These are phyloP conservation scores for Lasiodiplodia sp. DNA, from an alignment of 2,329 filamentous ascomycete species.

Conservation along the genomic window DNA sequence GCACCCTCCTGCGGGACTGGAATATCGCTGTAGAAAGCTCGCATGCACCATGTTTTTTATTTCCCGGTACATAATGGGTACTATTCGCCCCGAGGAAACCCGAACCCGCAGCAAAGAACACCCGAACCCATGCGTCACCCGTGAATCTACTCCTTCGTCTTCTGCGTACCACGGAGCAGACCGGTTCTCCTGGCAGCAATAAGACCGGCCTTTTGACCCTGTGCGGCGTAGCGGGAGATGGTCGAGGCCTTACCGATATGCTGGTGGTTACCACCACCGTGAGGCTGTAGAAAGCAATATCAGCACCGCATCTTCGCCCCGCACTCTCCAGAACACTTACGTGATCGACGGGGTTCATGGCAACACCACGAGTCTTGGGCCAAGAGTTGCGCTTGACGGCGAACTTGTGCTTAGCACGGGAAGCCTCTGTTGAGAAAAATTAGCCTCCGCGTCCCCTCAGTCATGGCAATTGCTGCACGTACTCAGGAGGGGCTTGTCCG, in stretches of 20 bases:
- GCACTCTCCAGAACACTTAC: conserved; percentile 51
- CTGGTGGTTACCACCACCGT: conserved; percentile 94
- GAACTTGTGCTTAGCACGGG: conserved; percentile 99
- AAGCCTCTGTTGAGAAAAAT: conserved; percentile 76
- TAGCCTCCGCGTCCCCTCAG: conserved; percentile 43
- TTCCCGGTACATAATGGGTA: conserved; percentile 31
- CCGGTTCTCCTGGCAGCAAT: conserved; percentile 99
- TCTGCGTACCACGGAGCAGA: conserved; percentile 99
- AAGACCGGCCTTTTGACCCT: conserved; percentile 99
- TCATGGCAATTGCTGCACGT: conserved; percentile 49
- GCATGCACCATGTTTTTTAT: conserved; percentile 32
- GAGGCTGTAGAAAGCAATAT: conserved; percentile 49
- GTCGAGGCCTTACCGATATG: conserved; percentile 99
- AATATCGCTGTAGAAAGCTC: conserved; percentile 26
- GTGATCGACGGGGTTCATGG: conserved; percentile 99
- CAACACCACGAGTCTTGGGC: conserved; percentile 99
- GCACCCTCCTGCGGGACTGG: conserved; percentile 7
- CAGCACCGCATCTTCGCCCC: conserved; percentile 39
- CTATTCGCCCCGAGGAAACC: conserved; percentile 31
- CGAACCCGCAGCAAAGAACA: conserved; percentile 33
- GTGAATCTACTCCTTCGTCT: conserved; percentile 82
- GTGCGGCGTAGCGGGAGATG: conserved; percentile 96
- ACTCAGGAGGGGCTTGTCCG: conserved; percentile 99
- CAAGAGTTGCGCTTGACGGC: conserved; percentile 99
- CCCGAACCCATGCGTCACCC: conserved; percentile 33